Base-by-base conservation (phyloP, 768 basidiomycete species). In the Tulasnella sp. region DNA sequence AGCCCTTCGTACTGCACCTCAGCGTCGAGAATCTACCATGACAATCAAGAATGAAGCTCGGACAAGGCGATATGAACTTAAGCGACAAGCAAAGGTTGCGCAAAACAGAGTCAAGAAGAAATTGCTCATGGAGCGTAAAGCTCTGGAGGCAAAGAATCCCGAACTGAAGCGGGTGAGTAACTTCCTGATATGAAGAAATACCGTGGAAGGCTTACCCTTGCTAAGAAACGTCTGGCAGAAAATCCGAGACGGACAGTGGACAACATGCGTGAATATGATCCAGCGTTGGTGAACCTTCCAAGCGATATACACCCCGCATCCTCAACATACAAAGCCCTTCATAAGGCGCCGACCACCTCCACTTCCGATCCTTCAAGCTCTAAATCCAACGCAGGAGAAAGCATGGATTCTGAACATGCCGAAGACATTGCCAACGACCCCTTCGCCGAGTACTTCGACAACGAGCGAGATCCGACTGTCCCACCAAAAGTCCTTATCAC, bases 191-290 rank as follows among this genome's bases (percentile, higher is more conserved):
- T 43, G 6, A 43, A 11, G 19, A 25, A 12, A 35, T 0, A 15
- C 2, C 21, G 23, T 27, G 6, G 19, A 27, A 23, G 25, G 4
- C 51, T 23, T 14, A 51, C 12, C 41, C 15, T 12, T 31, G 15
- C 35, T 9, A 58, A 93, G 90, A 83, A 83, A 81, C 81, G 92
- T 57, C 71, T 87, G 21, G 76, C 79, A 5, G 80, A 85, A 64
- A 96, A 96, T 73, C 75, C 93, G 8, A 93, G 93, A 0, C 78
- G 78, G 42, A 99, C 96, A 0, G 78, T 97, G 21, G 96, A 99
- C 66, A 98, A 97, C 67, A 86, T 82, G 59, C 81, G 93, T 60
- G 84, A 93, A 68, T 86, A 81, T 66, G 85, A 85, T 65, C 83
- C 82, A 6, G 81, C 81, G 35, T 69, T 80, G 65, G 68, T 80